Conservation (phyloP, 208 protist species). For the Leishmania aethiopica region DNA sequence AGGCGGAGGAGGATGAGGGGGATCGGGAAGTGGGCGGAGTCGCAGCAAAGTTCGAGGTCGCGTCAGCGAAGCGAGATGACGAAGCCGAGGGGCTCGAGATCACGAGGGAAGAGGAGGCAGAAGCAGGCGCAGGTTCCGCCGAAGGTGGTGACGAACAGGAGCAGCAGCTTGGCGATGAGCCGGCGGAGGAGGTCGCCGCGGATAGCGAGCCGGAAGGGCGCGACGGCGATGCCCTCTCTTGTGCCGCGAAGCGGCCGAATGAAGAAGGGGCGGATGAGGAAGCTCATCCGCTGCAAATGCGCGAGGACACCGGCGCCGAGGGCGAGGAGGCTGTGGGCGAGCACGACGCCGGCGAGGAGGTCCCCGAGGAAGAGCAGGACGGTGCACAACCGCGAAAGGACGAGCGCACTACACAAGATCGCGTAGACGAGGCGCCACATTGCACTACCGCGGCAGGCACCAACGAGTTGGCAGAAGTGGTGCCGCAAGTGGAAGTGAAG, state of each 20-base stretch:
- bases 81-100: neutral
- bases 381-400: constrained; percentile 1
- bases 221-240: neutral
- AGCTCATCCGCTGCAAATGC: neutral
- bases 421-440: neutral
- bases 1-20: neutral
- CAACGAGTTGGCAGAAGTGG: neutral
- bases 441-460: neutral
- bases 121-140: neutral
- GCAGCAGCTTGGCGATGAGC: neutral
- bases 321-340: neutral
- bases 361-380: constrained; percentile 14
- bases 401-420: constrained; percentile 22
- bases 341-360: neutral
- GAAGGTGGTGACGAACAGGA: neutral
- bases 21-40: neutral
- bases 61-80: neutral
- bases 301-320: neutral
- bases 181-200: neutral
- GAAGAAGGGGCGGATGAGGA: neutral
- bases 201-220: neutral
- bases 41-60: neutral
- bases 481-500: neutral
- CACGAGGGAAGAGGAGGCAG: constrained; percentile 22
- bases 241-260: neutral